Evolutionary conservation across 495 filamentous ascomycete genomes (phyloP), one percentile per base, ranked within the genome.

Genomic region (Sporormia fimetaria): DNA sequence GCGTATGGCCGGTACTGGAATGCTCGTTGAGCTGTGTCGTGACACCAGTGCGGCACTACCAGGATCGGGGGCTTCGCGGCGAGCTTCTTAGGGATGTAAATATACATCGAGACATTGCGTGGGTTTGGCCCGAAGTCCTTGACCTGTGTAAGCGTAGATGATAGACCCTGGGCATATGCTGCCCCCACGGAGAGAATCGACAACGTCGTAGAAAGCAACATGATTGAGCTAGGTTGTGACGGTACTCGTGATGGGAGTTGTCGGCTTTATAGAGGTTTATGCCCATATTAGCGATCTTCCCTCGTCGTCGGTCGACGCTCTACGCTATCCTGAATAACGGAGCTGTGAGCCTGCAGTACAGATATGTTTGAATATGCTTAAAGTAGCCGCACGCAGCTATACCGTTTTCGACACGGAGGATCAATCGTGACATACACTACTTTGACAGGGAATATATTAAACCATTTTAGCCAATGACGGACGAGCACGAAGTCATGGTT

Each of bases 1-100:
- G 52, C 47, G 20, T 51, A 55, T 11, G 41, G 37, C 11, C 37
- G 35, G 28, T 34, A 31, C 5, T 34, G 43, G 42, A 46, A 55
- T 8, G 38, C 47, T 16, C 40, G 37, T 32, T 51, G 36, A 2
- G 51, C 51, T 2, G 34, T 40, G 7, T 47, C 51, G 33, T 51
- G 47, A 30, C 51, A 55, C 40, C 40, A 49, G 33, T 54, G 51
- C 0, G 46, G 49, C 2, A 47, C 49, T 12, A 58, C 52, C 16
- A 52, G 36, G 18, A 52, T 47, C 2, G 49, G 42, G 3, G 51
- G 45, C 17, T 49, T 41, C 8, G 34, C 2, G 7, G 35, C 29
- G 9, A 54, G 41, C 5, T 26, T 42, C 5, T 54, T 38, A 14
- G 44, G 51, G 9, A 54, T 37, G 23, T 54, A 54, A 25, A 54